Evolutionary conservation across 352 stramenopile species (phyloP), one percentile per base, ranked within the genome.

Genomic region (Phytophthora pini): DNA sequence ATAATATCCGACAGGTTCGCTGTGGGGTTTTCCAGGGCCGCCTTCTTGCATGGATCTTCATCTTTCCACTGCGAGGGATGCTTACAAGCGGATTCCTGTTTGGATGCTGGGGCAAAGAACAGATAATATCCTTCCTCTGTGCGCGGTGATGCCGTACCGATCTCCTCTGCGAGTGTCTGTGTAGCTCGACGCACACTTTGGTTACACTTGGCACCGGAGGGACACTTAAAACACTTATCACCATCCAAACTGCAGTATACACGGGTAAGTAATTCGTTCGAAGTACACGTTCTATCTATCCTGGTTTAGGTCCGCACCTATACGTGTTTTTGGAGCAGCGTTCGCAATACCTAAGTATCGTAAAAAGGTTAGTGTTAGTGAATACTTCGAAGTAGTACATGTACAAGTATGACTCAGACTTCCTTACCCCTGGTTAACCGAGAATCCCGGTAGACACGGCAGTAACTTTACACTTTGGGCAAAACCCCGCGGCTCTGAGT

Each of bases 111-210:
- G 0, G 82, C 74, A 17, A 45, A 56, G 40, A 85, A 92, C 9
- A 92, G 44, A 47, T 89, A 90, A 56, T 68, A 92, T 0, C 82
- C 80, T 56, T 84, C 61, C 6, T 64, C 55, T 1, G 82, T 92
- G 6, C 80, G 79, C 7, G 82, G 82, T 1, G 80, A 89, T 29
- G 68, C 56, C 15, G 82, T 85, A 7, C 82, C 82, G 12, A 72
- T 62, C 15, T 89, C 82, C 2, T 56, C 38, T 3, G 68, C 72
- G 4, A 83, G 71, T 3, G 55, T 79, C 29, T 90, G 77, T 4
- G 70, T 92, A 17, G 79, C 80, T 8, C 80, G 79, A 2, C 80
- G 80, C 24, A 87, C 77, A 5, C 64, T 77, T 53, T 80, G 74
- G 17, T 77, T 88, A 32, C 82, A 92, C 7, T 64, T 60, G 0